Conservation (phyloP, 257 asterid species). For the Eucommia ulmoides region DNA sequence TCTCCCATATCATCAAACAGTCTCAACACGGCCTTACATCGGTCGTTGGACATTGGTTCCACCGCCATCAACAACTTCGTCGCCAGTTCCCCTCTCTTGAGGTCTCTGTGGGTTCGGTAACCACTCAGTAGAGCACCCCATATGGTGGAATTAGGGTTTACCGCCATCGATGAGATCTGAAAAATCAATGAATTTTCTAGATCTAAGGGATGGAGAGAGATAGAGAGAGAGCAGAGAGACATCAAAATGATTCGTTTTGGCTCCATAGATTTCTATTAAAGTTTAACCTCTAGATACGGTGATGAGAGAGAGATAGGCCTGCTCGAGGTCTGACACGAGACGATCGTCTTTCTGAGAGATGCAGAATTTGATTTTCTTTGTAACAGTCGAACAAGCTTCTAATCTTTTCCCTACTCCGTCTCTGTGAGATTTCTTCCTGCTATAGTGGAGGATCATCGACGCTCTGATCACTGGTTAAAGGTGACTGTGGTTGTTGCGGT, state of each 20-base stretch:
- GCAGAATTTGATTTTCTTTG: constrained; percentile 47
- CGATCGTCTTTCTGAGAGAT: constrained; percentile 33
- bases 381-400: constrained; percentile 53
- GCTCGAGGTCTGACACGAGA: constrained; percentile 40
- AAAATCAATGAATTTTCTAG: too few relatives aligned
- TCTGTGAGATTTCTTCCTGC: constrained; percentile 52
- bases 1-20: constrained; percentile 10
- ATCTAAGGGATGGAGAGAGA: too few relatives aligned
- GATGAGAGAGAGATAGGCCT: constrained; percentile 65
- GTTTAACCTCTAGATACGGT: constrained; percentile 76
- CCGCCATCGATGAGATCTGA: constrained; percentile 13
- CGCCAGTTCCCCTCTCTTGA: constrained; percentile 9
- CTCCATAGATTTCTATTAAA: too few relatives aligned
- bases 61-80: constrained; percentile 6
- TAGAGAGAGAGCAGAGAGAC: too few relatives aligned
- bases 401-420: constrained; percentile 73
- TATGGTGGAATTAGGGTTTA: constrained; percentile 14
- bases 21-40: constrained; percentile 14
- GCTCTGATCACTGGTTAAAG: constrained; percentile 25
- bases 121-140: constrained; percentile 22
- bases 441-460: constrained; percentile 47
- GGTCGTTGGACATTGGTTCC: constrained; percentile 9
- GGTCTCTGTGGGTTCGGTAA: constrained; percentile 15
- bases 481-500: constrained; percentile 36
- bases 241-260: too few relatives aligned